Evolutionary conservation across 2,329 filamentous ascomycete genomes (phyloP).

Genomic region (Neopestalotiopsis rosae): DNA sequence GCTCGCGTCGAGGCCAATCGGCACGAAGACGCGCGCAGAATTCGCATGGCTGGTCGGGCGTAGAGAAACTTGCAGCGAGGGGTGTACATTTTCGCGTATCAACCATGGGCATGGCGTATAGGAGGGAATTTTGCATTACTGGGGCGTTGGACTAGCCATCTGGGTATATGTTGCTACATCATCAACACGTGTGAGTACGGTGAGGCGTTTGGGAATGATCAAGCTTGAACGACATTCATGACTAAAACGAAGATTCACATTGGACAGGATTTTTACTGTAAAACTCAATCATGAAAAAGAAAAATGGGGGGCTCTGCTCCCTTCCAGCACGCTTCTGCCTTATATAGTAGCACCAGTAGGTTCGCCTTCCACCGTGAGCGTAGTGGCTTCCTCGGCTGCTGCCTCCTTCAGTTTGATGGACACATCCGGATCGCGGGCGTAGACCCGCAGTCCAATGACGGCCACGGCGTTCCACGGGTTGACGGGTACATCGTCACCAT

Average conservation of each 20-base stretch:
- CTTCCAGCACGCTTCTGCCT: neutral
- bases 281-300: neutral
- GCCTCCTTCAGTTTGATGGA: conserved; percentile 17
- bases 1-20: conserved; percentile 67
- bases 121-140: neutral
- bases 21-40: conserved; percentile 64
- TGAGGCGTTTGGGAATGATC: neutral
- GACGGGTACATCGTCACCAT: conserved; percentile 23
- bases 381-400: conserved; percentile 16
- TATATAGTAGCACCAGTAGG: conserved; percentile 20
- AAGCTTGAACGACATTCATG: neutral
- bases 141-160: neutral
- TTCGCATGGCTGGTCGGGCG: conserved; percentile 49
- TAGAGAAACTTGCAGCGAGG: conserved; percentile 11
- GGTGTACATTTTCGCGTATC: conserved; percentile 8
- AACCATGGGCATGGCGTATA: neutral
- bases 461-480: conserved; percentile 66
- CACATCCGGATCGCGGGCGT: conserved; percentile 34
- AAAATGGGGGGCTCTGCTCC: too few relatives aligned
- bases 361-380: conserved; percentile 18
- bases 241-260: neutral
- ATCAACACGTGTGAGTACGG: neutral
- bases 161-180: neutral
- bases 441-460: conserved; percentile 63
- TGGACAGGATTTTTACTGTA: neutral